Conservation (phyloP, 2,329 filamentous ascomycete genomes). For the Chaetomiaceae sp. region DNA sequence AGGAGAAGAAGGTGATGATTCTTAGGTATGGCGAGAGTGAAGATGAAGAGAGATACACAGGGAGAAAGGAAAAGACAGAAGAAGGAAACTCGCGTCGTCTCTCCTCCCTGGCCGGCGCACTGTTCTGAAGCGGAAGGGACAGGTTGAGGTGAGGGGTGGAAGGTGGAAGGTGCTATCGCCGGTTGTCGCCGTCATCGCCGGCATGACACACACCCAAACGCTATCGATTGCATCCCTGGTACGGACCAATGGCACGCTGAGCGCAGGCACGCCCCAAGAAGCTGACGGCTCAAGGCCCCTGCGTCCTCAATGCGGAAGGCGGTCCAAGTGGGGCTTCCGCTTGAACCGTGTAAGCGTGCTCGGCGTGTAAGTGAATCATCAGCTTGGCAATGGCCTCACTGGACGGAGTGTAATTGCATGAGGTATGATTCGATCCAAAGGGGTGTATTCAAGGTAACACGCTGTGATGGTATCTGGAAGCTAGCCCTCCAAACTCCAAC, state of each 20-base stretch:
- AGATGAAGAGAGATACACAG: neutral
- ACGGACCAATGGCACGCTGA: conserved; percentile 26
- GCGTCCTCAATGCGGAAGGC: neutral
- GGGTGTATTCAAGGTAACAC: too few relatives aligned
- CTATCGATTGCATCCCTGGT: neutral
- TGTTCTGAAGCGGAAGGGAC: neutral
- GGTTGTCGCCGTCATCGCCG: conserved; percentile 10
- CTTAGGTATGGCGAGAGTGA: too few relatives aligned
- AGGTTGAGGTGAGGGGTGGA: neutral
- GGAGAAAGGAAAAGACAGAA: neutral
- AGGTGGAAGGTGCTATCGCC: neutral
- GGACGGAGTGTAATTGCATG: too few relatives aligned
- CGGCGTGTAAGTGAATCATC: too few relatives aligned
- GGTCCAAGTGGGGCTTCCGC: too few relatives aligned
- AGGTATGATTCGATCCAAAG: neutral
- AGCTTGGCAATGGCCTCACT: too few relatives aligned
- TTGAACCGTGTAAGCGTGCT: too few relatives aligned
- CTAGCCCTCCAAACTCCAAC: neutral
- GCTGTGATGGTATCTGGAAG: neutral
- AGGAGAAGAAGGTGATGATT: neutral
- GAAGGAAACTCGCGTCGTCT: neutral
- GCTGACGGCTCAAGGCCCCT: neutral
- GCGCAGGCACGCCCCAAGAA: conserved; percentile 17
- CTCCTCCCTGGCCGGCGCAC: neutral
- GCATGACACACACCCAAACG: conserved; percentile 19